Conservation (phyloP, 805 yeast species). For the Ogataea neopini region DNA sequence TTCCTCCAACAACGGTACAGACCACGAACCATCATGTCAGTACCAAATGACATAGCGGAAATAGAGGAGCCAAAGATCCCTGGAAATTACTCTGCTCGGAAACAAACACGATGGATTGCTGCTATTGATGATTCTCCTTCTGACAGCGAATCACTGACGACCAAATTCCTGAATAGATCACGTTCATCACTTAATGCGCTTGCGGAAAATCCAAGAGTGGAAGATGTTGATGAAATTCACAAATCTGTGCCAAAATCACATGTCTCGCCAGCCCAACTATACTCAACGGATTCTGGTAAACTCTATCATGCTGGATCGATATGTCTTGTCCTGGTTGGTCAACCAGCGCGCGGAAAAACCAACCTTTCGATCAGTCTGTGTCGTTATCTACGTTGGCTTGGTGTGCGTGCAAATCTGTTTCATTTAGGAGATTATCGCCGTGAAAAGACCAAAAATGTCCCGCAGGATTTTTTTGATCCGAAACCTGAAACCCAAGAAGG, state of each 20-base stretch:
- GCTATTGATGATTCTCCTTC: conserved; percentile 16
- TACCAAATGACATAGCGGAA: conserved; percentile 22
- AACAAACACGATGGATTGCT: conserved; percentile 50
- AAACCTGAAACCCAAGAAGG: conserved; percentile 49
- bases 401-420: conserved; percentile 88
- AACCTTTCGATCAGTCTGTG: conserved; percentile 89
- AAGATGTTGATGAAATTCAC: conserved; percentile 64
- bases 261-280: conserved; percentile 88
- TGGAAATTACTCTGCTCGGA: conserved; percentile 59
- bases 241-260: conserved; percentile 57
- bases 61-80: conserved; percentile 45
- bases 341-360: conserved; percentile 96
- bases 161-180: conserved; percentile 16
- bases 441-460: conserved; percentile 49
- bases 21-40: neutral
- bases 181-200: neutral
- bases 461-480: conserved; percentile 70
- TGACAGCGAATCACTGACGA: conserved; percentile 14
- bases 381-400: conserved; percentile 92
- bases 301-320: conserved; percentile 95
- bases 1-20: neutral
- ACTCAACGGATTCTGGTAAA: conserved; percentile 89
- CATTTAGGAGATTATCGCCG: conserved; percentile 93
- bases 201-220: neutral
- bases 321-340: conserved; percentile 83